Base-by-base conservation (phyloP, 495 filamentous ascomycete species). In the Rhypophila decipiens region DNA sequence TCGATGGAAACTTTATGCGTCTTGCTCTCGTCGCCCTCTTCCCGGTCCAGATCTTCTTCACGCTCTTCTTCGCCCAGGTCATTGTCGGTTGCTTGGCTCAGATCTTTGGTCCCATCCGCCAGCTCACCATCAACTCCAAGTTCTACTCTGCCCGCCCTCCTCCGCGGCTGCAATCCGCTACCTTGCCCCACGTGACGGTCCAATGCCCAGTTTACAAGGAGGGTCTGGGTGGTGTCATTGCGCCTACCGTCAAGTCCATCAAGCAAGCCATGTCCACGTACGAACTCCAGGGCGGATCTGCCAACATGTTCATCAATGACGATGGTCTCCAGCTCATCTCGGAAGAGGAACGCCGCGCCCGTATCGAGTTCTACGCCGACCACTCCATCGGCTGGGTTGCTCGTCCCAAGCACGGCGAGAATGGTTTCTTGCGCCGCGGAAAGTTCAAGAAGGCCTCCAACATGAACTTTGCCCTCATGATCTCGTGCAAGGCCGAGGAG, bases 301-400 rank as follows among this genome's bases (percentile, higher is more conserved):
- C 85, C 11, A 88, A 88, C 57, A 78, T 89, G 65, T 87, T 89
- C 55, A 75, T 89, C 66, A 88, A 89, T 60, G 85, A 89, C 56
- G 85, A 89, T 53, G 85, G 86, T 47, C 67, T 89, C 34, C 86
- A 88, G 59, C 67, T 88, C 15, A 72, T 86, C 43, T 62, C 67
- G 24, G 82, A 85, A 49, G 80, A 86, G 46, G 82, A 86, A 34
- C 72, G 82, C 41, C 72, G 69, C 39, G 77, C 75, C 2, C 77
- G 85, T 44, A 84, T 86, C 47, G 82, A 87, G 48, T 80, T 80
- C 51, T 80, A 80, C 51, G 73, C 75, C 39, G 81, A 85, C 53
- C 79, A 90, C 63, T 84, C 77, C 65, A 90, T 90, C 56, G 86
- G 86, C 35, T 90, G 86, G 86, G 79, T 83, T 18, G 83, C 86